Percentiles rank a stretch among this genome's conserved stretches.
Conservation (phyloP, 148 eudicot species). For the Persicaria tinctoria region DNA sequence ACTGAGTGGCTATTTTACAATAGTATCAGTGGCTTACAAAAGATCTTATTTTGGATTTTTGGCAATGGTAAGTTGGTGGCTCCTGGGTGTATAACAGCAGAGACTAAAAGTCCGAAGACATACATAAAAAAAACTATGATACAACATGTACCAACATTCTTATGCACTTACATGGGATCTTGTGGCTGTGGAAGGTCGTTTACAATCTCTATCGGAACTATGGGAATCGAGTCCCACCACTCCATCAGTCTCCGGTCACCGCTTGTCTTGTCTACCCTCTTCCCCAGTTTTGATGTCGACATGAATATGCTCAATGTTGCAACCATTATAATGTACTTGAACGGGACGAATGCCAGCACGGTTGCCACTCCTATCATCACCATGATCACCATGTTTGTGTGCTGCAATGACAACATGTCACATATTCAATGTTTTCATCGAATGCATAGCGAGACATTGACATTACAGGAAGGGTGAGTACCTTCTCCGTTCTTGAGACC, state of each 20-base stretch:
- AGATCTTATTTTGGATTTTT: neutral
- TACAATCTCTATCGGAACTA: constrained; percentile 50
- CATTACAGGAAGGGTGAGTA: constrained; percentile 17
- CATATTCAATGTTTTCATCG: neutral
- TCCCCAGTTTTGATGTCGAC: constrained; percentile 33
- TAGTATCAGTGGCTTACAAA: neutral
- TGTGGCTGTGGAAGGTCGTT: constrained; percentile 24
- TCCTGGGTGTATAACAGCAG: too few species aligned
- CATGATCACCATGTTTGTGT: constrained; percentile 51
- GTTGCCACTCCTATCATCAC: constrained; percentile 37
- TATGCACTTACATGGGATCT: neutral
- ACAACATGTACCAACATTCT: neutral
- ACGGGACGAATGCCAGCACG: constrained; percentile 47
- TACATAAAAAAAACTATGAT: neutral
- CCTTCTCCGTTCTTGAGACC: constrained; percentile 65
- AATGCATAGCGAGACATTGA: too few species aligned
- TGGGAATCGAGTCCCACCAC: constrained; percentile 97
- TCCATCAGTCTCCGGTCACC: constrained; percentile 62
- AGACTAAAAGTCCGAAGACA: too few species aligned
- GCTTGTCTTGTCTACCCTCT: constrained; percentile 25
- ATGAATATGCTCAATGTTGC: constrained; percentile 31
- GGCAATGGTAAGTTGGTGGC: neutral
- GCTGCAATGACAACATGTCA: constrained; percentile 38
- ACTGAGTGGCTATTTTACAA: neutral
- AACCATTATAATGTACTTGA: constrained; percentile 54